phyloP scores from a whole-genome alignment of 257 asterid genomes.

The Haberlea rhodopensis region DNA sequence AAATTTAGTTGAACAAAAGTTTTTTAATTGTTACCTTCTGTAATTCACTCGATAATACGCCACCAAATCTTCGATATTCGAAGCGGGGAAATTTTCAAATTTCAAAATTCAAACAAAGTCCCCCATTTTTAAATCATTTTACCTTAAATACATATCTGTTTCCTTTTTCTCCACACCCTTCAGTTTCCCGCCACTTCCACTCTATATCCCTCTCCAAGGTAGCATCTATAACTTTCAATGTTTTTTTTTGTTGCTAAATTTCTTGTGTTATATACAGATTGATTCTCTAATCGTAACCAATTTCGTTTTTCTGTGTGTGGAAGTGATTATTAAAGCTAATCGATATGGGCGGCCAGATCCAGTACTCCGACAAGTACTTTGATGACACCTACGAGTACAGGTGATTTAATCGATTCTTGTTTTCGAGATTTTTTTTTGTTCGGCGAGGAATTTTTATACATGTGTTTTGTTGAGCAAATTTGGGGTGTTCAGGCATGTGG shows the following conservation, averaged over 20 bases:
- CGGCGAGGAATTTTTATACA: not conserved
- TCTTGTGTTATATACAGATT: slow-evolving; percentile 2
- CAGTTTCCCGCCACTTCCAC: not conserved
- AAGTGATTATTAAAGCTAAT: not conserved
- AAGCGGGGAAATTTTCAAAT: slow-evolving; percentile 28
- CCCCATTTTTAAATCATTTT: not conserved
- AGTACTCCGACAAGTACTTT: slow-evolving; percentile 34
- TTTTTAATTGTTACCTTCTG: too few relatives aligned
- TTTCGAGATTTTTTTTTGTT: not conserved
- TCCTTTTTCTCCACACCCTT: not conserved
- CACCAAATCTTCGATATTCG: too few relatives aligned
- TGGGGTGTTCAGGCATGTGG: slow-evolving; percentile 26
- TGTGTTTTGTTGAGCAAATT: not conserved
- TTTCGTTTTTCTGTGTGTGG: not conserved
- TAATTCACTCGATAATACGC: too few relatives aligned
- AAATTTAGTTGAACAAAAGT: too few relatives aligned
- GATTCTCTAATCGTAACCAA: not conserved
- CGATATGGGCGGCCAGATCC: slow-evolving; percentile 36
- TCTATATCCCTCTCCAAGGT: slow-evolving; percentile 18
- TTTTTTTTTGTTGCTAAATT: not conserved
- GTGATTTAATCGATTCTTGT: not conserved
- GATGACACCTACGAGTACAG: slow-evolving; percentile 33
- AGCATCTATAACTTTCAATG: not conserved
- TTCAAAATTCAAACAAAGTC: slow-evolving; percentile 32
- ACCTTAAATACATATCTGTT: not conserved